A percentile compares a stretch with the other conserved stretches of the same genome.
Evolutionary conservation across 1,139 yeast species (phyloP).

Genomic region (Chernovozyma sophiae-reginae): DNA sequence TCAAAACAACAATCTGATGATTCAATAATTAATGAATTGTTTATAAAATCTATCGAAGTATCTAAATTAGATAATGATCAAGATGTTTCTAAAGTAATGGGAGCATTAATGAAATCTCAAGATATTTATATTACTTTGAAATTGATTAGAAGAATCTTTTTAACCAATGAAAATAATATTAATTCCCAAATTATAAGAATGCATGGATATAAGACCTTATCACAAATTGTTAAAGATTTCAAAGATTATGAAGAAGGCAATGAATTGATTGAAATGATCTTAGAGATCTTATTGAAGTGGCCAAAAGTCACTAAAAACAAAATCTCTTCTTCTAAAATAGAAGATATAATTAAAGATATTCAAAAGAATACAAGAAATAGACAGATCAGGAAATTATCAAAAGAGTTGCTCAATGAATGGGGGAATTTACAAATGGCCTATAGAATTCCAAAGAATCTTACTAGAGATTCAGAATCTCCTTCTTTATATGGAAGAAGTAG

Average conservation of each 20-base stretch:
- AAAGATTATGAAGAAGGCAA: slow-evolving; percentile 16
- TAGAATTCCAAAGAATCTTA: slow-evolving; percentile 60
- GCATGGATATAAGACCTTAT: slow-evolving; percentile 84
- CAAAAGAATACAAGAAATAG: slow-evolving; percentile 24
- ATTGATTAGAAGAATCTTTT: slow-evolving; percentile 61
- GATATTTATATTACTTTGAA: slow-evolving; percentile 64
- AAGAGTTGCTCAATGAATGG: slow-evolving; percentile 63
- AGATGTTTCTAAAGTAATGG: slow-evolving; percentile 77
- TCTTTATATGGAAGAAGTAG: slow-evolving; percentile 13
- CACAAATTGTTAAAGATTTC: slow-evolving; percentile 50
- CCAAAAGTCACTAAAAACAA: slow-evolving; percentile 81
- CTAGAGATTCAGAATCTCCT: slow-evolving; percentile 3
- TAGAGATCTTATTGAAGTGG: slow-evolving; percentile 64
- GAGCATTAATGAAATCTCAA: slow-evolving; percentile 74
- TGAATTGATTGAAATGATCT: slow-evolving; percentile 40
- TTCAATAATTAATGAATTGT: slow-evolving; percentile 56
- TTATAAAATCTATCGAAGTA: slow-evolving; percentile 57
- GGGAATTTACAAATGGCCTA: slow-evolving; percentile 72
- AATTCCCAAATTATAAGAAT: slow-evolving; percentile 62
- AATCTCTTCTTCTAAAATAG: slow-evolving; percentile 75
- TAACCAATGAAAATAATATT: slow-evolving; percentile 52
- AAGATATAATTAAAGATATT: slow-evolving; percentile 53
- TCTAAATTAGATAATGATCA: slow-evolving; percentile 44
- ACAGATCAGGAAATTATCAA: slow-evolving; percentile 34
- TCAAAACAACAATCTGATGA: slow-evolving; percentile 53